These are phyloP conservation scores for Pseudozyma hubeiensis DNA, from an alignment of 1,284 basidiomycete species.

Conservation along the genomic window DNA sequence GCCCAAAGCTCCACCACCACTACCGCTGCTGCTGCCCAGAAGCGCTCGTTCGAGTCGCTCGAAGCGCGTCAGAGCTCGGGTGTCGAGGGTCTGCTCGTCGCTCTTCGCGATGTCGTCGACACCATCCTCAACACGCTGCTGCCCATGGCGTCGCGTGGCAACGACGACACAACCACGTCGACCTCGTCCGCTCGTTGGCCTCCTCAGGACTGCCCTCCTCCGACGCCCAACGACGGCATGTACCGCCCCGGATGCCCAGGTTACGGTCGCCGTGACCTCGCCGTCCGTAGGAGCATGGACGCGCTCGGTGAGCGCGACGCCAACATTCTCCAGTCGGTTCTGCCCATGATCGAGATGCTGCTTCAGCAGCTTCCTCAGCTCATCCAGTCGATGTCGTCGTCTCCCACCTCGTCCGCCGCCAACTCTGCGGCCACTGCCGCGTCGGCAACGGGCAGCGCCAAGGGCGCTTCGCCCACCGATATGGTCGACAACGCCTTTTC, in stretches of 20 bases:
- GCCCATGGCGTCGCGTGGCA: constrained; percentile 45
- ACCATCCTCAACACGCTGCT: constrained; percentile 58
- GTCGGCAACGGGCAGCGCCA: constrained; percentile 20
- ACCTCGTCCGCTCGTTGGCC: constrained; percentile 27
- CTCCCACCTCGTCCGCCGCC: constrained; percentile 20
- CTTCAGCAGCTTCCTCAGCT: constrained; percentile 43
- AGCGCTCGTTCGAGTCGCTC: constrained; percentile 26
- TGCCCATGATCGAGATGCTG: constrained; percentile 54
- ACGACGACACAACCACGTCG: constrained; percentile 17
- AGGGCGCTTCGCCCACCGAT: constrained; percentile 24
- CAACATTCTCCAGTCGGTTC: constrained; percentile 34
- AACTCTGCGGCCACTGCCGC: constrained; percentile 27
- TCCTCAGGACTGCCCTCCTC: constrained; percentile 49
- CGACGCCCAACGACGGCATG: constrained; percentile 55
- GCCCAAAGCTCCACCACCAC: constrained; percentile 14
- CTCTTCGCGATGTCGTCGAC: constrained; percentile 50
- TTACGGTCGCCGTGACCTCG: constrained; percentile 53
- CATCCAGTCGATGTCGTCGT: constrained; percentile 22
- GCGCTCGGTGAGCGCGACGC: constrained; percentile 41
- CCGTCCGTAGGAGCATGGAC: constrained; percentile 32
- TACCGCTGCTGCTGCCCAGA: constrained; percentile 3
- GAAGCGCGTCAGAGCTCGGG: constrained; percentile 45
- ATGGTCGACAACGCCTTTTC: constrained; percentile 33
- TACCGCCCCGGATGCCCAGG: constrained; percentile 59
- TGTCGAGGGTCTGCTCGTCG: constrained; percentile 44